Conservation (phyloP, 176 grass and related monocot genomes). For the Zea mays region Zm-B73-REFERENCE-NAM-5.0 NC_050099.1:5472501-5473000, state of each 20-base stretch:
- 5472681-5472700: not conserved
- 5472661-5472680: not conserved
- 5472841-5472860: not conserved
- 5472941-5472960: not conserved
- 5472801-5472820: not conserved
- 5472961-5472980: slow-evolving; percentile 18
- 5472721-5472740: no score
- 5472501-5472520: not conserved
- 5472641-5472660: not conserved
- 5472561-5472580: not conserved
- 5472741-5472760: not conserved
- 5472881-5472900: no score
- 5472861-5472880: not conserved
- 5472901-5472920: not conserved
- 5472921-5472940: not conserved
- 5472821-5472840: not conserved
- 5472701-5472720: not conserved
- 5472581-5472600: not conserved
- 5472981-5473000: not conserved
- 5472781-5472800: not conserved
- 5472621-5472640: not conserved
- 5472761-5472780: not conserved
- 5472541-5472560: not conserved
- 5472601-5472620: not conserved
- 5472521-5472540: not conserved